These are phyloP conservation scores for Evernia prunastri DNA, from an alignment of 495 filamentous ascomycete genomes.

Conservation along the genomic window DNA sequence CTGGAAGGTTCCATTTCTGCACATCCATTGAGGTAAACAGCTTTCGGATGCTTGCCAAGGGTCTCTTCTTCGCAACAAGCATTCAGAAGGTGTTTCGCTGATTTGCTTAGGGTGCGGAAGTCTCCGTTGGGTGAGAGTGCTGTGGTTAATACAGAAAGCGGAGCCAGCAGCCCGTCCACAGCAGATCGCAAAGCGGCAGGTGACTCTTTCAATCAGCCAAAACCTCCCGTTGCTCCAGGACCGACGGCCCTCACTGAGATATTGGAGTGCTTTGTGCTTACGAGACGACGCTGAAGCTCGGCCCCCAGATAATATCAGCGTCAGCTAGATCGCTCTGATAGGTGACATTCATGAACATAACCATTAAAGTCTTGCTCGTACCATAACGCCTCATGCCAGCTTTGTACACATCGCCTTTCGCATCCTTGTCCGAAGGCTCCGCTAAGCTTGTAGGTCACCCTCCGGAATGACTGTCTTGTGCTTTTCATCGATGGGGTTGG, in stretches of 20 bases:
- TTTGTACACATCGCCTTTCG: background rate
- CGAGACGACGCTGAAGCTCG: conserved; percentile 8
- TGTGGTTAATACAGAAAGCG: background rate
- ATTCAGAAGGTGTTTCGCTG: background rate
- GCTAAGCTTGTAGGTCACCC: background rate
- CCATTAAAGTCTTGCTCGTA: conserved; percentile 8
- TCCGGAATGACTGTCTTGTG: conserved; percentile 12
- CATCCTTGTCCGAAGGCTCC: background rate
- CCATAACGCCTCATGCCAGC: conserved; percentile 8
- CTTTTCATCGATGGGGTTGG: background rate
- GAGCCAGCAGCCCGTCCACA: background rate
- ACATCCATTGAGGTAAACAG: background rate
- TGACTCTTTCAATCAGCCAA: too few relatives aligned
- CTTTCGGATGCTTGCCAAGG: background rate
- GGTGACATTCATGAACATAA: conserved; percentile 9
- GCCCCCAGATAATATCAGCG: background rate
- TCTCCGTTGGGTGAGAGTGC: background rate
- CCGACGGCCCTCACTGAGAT: background rate
- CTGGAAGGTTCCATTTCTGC: background rate
- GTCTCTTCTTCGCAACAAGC: background rate
- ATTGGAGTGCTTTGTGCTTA: background rate
- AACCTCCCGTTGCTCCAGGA: background rate
- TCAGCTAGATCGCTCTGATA: background rate
- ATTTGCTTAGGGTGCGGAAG: background rate
- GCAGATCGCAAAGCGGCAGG: background rate